A percentile compares a stretch with the other conserved stretches of the same genome.
These are phyloP conservation scores for Quambalaria eucalypti DNA, from an alignment of 1,284 basidiomycete species.

Conservation along the genomic window DNA sequence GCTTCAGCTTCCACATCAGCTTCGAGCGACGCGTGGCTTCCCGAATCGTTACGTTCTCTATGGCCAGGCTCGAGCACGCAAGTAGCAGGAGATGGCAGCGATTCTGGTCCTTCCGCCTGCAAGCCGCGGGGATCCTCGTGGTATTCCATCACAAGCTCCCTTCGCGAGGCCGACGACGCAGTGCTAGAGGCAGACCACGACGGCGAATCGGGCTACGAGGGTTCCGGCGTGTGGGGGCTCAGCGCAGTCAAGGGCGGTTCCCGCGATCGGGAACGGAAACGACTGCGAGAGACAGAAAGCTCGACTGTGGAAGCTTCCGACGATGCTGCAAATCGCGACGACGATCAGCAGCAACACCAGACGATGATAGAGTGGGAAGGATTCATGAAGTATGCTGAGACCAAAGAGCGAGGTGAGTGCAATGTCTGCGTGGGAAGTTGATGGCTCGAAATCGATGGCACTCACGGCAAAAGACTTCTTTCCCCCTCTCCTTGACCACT, in stretches of 20 bases:
- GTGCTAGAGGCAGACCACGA: conserved; percentile 21
- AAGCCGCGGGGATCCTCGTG: neutral
- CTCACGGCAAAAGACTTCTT: neutral
- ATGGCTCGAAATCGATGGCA: neutral
- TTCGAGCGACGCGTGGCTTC: conserved; percentile 1
- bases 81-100: neutral
- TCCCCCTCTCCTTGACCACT: neutral
- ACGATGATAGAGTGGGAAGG: conserved; percentile 43
- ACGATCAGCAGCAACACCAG: conserved; percentile 18
- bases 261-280: neutral
- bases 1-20: no score
- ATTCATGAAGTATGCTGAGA: conserved; percentile 43
- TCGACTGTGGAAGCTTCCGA: neutral
- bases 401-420: conserved; percentile 39
- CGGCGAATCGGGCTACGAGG: conserved; percentile 40
- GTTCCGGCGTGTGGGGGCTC: conserved; percentile 44
- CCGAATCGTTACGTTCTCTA: neutral
- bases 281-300: neutral
- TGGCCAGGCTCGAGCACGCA: neutral
- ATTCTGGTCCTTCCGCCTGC: neutral
- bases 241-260: conserved; percentile 16
- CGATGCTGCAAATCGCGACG: conserved; percentile 20
- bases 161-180: neutral
- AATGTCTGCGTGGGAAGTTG: no score
- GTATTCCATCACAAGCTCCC: neutral